phyloP scores from a whole-genome alignment of 2,329 filamentous ascomycete genomes.

The Fusarium sacchari region DNA sequence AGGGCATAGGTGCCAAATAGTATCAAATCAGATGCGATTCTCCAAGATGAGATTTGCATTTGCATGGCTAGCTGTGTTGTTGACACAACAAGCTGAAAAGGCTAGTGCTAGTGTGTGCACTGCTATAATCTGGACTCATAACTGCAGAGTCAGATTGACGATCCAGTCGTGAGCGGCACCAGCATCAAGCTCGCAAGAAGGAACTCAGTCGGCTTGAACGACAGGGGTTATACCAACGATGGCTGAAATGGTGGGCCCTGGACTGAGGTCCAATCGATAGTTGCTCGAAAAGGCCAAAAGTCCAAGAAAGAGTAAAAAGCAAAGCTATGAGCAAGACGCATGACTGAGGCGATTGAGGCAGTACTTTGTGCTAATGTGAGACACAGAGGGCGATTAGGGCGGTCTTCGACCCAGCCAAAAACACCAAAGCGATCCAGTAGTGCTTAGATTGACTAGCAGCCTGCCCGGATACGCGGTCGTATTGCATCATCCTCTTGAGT shows the following conservation, averaged over 20 bases:
- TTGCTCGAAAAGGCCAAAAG: slow-evolving; percentile 23
- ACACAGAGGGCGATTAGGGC: slow-evolving; percentile 37
- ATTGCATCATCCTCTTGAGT: slow-evolving; percentile 40
- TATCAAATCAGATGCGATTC: slow-evolving; percentile 27
- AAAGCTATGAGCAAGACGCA: slow-evolving; percentile 26
- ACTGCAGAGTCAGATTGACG: not conserved
- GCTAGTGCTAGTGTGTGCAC: not conserved
- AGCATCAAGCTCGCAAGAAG: slow-evolving; percentile 15
- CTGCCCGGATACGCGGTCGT: slow-evolving; percentile 25
- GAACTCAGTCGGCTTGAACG: slow-evolving; percentile 7
- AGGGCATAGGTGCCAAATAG: slow-evolving; percentile 8
- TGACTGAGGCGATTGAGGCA: slow-evolving; percentile 33
- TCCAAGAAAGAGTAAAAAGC: slow-evolving; percentile 29
- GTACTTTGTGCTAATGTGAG: slow-evolving; percentile 36
- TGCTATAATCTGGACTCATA: not conserved
- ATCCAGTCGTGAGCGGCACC: slow-evolving; percentile 2
- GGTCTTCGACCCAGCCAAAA: slow-evolving; percentile 29
- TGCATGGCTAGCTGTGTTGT: slow-evolving; percentile 7
- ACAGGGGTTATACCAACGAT: slow-evolving; percentile 37
- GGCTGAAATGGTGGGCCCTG: slow-evolving; percentile 41
- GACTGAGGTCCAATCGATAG: slow-evolving; percentile 35
- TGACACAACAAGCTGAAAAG: slow-evolving; percentile 2
- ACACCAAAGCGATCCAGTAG: slow-evolving; percentile 35
- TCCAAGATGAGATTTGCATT: slow-evolving; percentile 14
- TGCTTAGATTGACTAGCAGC: slow-evolving; percentile 27